Base-by-base conservation (phyloP, 768 basidiomycete species). In the Russula dissimulans region DNA sequence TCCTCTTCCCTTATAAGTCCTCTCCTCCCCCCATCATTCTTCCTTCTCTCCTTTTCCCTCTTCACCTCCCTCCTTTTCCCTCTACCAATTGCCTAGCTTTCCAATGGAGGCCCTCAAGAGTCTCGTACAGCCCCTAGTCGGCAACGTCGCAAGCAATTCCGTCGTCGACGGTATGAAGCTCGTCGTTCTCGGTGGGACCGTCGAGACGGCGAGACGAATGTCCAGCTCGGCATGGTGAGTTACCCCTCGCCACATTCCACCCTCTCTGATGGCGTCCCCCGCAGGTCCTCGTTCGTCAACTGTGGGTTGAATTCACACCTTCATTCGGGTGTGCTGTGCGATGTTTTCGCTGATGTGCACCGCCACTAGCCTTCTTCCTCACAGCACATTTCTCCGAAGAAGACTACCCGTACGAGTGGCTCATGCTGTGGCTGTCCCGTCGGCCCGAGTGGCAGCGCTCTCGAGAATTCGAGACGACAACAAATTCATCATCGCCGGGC, bases 341-440 rank as follows among this genome's bases (percentile, higher is more conserved):
- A 59, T 42, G 57, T 60, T 31, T 47, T 52, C 41, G 61, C 51
- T 66, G 56, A 50, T 59, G 42, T 60, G 55, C 66, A 66, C 65
- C 58, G 61, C 64, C 71, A 63, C 62, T 5, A 55, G 61, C 62
- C 4, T 64, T 61, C 79, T 92, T 91, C 82, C 82, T 92, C 54
- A 92, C 90, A 15, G 90, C 90, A 9, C 87, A 91, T 72, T 92
- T 92, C 76, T 87, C 84, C 65, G 90, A 92, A 74, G 90, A 92
- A 72, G 90, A 92, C 69, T 88, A 88, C 64, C 90, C 89, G 4
- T 92, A 91, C 66, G 89, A 92, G 73, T 92, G 89, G 89, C 79
- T 92, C 54, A 91, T 91, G 87, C 79, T 91, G 36, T 92, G 89
- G 89, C 82, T 92, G 51, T 88, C 88, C 45, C 84, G 88, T 54